Evolutionary conservation across 768 basidiomycete genomes (phyloP), one percentile per base, ranked within the genome.

Genomic region (Arthromyces matolae): DNA sequence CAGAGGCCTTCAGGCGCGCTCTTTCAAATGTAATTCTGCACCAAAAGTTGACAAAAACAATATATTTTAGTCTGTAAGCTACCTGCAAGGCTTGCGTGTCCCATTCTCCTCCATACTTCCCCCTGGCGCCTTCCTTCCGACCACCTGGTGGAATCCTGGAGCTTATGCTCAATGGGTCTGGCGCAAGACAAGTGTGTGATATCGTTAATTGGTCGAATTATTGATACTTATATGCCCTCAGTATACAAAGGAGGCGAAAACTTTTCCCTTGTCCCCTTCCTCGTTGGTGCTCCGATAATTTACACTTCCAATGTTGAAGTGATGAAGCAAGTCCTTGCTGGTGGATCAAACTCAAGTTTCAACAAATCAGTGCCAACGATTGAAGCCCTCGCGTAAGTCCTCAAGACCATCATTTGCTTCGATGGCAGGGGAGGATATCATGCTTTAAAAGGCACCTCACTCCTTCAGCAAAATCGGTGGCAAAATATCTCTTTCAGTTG

Each of bases 261-360:
- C 19, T 55, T 75, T n/a, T 70, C 72, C 2, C 47, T 75, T 5
- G 64, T 73, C 0, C 65, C 73, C 0, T 70, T 68, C 41, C 16
- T 77, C 0, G 28, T 54, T 0, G 74, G 75, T 0, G 45, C 42
- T 1, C 60, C 72, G 1, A 54, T 57, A 1, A 53, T 77, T 16
- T 73, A 69, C 50, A 73, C 73, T 0, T 64, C 71, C 14, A 77
- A 74, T 51, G 48, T 78, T n/a, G 73, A 77, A 22, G 68, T 77
- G 4, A 67, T 64, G 19, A 66, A 71, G 6, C 77, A 77, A 58
- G 60, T 76, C 13, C 57, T 62, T 2, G 55, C 57, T 2, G 74
- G 73, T 1, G 67, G 65, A 2, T 61, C 64, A 14, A 71, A 65
- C 32, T 61, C 65, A 0, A 64, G 53, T 35, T 76, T 70, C 39